Evolutionary conservation across 768 basidiomycete species (phyloP).

Genomic region (Leccinellum rugosiceps): DNA sequence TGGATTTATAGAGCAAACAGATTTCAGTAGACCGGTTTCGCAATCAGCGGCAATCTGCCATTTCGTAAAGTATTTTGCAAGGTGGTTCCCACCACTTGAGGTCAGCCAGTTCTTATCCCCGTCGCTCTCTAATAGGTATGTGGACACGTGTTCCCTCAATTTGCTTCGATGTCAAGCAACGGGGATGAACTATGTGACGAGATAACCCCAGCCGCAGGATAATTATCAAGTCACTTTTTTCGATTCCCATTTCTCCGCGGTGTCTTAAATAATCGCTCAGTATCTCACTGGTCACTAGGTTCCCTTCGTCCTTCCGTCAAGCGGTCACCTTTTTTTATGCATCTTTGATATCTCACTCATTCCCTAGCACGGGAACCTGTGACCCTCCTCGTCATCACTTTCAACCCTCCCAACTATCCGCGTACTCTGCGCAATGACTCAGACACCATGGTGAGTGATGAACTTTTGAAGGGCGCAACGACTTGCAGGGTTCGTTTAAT

Average conservation of each 20-base stretch:
- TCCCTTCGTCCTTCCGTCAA: slow-evolving; percentile 2
- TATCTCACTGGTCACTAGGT: slow-evolving; percentile 5
- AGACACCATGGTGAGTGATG: slow-evolving; percentile 6
- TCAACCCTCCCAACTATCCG: not conserved
- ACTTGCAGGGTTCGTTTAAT: slow-evolving; percentile 1
- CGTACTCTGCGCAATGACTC: slow-evolving; percentile 10
- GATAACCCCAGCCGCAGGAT: slow-evolving; percentile 10
- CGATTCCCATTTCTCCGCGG: slow-evolving; percentile 8
- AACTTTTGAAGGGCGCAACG: not conserved
- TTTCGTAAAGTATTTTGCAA: slow-evolving; percentile 19
- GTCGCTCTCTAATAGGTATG: slow-evolving; percentile 17
- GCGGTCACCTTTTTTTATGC: slow-evolving; percentile 15
- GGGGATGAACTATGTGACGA: slow-evolving; percentile 14
- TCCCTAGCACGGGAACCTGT: slow-evolving; percentile 7
- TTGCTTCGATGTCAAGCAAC: slow-evolving; percentile 15
- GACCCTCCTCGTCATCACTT: not conserved
- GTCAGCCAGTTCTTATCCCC: slow-evolving; percentile 7
- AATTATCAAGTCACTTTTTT: slow-evolving; percentile 11
- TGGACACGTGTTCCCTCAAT: slow-evolving; percentile 12
- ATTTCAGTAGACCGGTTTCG: slow-evolving; percentile 1
- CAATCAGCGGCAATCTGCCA: slow-evolving; percentile 13
- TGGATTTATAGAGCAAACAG: not conserved
- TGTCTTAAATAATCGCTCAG: slow-evolving; percentile 17
- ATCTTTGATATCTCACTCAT: slow-evolving; percentile 9
- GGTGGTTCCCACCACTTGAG: slow-evolving; percentile 17